Evolutionary conservation across 2,329 filamentous ascomycete genomes (phyloP), one percentile per base, ranked within the genome.

Genomic region (Microdochium trichocladiopsis): DNA sequence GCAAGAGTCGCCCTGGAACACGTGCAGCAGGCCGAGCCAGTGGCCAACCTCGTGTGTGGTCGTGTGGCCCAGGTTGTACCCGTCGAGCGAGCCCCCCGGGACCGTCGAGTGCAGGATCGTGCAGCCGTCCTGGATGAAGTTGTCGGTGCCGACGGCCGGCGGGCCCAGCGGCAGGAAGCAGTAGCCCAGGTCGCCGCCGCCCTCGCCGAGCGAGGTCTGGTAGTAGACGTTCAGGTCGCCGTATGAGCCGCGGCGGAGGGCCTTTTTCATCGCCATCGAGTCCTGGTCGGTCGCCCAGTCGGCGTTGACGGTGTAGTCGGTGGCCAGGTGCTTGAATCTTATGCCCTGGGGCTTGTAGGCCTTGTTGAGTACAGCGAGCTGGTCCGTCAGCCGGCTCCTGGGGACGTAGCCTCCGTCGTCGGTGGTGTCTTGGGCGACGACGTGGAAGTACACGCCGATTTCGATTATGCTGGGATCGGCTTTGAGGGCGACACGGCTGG

Each of bases 181-280:
- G 66, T 75, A 73, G 10, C 74, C 72, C 10, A 76, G 65, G 48
- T 69, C 62, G 49, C 62, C 63, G 49, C 62, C 65, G 48, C 57
- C 60, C 14, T 18, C 41, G 41, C 18, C 41, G n/a, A 45, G 41
- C n/a, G n/a, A 3, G 41, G 41, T 45, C 41, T 45, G 41, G 63
- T 74, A 73, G 69, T 77, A 77, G 47, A 77, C 41, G 67, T 78
- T 78, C 50, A 78, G 69, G 55, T 70, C 63, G 10, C 60, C 54
- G 62, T 76, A 77, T 52, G 66, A 65, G 48, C 75, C 75, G 62
- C 72, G 66, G 54, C 72, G 72, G 9, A 60, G 58, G 12, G 48
- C 33, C 33, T 18, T 3, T 37, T 53, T 53, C 48, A 50, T 50
- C 36, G 22, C 48, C 21, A 47, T 22, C 37, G 43, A 25, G 48